Conservation (phyloP, 306 rosid species). For the Citrullus mucosospermus region DNA sequence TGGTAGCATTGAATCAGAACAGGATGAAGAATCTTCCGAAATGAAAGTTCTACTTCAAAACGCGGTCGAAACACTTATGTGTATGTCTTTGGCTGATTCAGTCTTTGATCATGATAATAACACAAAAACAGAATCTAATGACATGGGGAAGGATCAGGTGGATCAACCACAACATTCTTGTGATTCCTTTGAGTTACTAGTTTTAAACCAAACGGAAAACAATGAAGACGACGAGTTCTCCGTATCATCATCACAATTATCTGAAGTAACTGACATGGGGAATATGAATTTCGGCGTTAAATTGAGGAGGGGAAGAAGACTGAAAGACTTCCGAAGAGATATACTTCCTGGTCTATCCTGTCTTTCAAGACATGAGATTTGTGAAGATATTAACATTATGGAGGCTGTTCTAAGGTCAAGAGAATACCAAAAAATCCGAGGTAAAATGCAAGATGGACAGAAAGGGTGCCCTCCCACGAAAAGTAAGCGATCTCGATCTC, state of each 20-base stretch:
- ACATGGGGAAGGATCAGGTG: slow-evolving; percentile 11
- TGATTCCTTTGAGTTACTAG: slow-evolving; percentile 40
- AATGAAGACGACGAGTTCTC: slow-evolving; percentile 25
- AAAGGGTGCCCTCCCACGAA: slow-evolving; percentile 29
- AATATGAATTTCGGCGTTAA: slow-evolving; percentile 21
- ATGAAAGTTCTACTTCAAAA: slow-evolving; percentile 15
- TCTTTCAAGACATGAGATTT: slow-evolving; percentile 44
- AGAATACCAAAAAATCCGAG: slow-evolving; percentile 36
- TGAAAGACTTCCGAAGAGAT: slow-evolving; percentile 48
- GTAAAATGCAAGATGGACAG: slow-evolving; percentile 20
- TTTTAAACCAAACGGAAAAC: slow-evolving; percentile 26
- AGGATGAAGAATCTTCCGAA: slow-evolving; percentile 22
- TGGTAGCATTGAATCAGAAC: slow-evolving; percentile 12
- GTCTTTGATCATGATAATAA: slow-evolving; percentile 5
- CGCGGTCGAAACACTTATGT: slow-evolving; percentile 34
- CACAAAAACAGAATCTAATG: background rate
- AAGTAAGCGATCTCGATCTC: slow-evolving; percentile 14
- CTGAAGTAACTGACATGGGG: slow-evolving; percentile 14
- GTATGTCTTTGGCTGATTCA: slow-evolving; percentile 23
- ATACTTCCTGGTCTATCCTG: slow-evolving; percentile 51
- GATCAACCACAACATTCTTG: slow-evolving; percentile 19
- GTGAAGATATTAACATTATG: slow-evolving; percentile 43
- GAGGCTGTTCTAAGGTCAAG: slow-evolving; percentile 45
- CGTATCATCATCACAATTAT: slow-evolving; percentile 18
- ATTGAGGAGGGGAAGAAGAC: slow-evolving; percentile 44